Conservation (phyloP, 345 rosid genomes). For the Populus ilicifolia region DNA sequence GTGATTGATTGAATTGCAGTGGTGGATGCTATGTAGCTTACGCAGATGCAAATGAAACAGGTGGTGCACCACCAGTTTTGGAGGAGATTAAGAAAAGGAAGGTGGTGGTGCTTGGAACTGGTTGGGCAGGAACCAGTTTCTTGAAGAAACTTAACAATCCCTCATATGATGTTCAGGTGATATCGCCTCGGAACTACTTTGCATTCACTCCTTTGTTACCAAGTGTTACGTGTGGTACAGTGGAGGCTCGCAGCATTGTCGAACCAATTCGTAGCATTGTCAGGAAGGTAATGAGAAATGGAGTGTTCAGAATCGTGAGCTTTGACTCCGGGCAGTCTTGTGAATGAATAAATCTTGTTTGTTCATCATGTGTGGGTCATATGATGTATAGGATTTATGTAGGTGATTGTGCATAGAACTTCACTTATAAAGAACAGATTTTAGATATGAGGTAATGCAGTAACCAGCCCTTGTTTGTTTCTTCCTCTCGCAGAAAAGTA, state of each 20-base stretch:
- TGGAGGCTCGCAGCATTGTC: conserved; percentile 91
- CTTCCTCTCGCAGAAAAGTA: conserved; percentile 41
- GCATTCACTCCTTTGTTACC: conserved; percentile 96
- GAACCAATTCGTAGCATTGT: conserved; percentile 93
- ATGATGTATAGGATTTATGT: background rate
- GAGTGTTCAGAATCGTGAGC: background rate
- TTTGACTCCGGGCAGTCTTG: background rate
- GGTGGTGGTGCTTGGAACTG: conserved; percentile 96
- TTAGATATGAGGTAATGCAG: background rate
- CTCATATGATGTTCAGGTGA: conserved; percentile 70
- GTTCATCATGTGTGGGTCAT: background rate
- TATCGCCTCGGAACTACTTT: conserved; percentile 96
- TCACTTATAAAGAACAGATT: background rate
- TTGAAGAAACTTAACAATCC: conserved; percentile 62
- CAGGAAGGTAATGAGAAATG: conserved; percentile 48
- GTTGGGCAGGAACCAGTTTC: conserved; percentile 98
- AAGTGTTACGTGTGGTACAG: conserved; percentile 92
- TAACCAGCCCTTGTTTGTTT: conserved; percentile 3
- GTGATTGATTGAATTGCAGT: conserved; percentile 39
- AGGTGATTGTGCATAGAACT: background rate
- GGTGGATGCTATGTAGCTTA: conserved; percentile 83
- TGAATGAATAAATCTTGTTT: background rate
- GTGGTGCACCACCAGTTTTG: conserved; percentile 38
- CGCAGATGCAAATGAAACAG: conserved; percentile 55
- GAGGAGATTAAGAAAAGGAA: conserved; percentile 66